Evolutionary conservation across 2,329 filamentous ascomycete species (phyloP).

Genomic region (Chrysosporium keratinophilum): DNA sequence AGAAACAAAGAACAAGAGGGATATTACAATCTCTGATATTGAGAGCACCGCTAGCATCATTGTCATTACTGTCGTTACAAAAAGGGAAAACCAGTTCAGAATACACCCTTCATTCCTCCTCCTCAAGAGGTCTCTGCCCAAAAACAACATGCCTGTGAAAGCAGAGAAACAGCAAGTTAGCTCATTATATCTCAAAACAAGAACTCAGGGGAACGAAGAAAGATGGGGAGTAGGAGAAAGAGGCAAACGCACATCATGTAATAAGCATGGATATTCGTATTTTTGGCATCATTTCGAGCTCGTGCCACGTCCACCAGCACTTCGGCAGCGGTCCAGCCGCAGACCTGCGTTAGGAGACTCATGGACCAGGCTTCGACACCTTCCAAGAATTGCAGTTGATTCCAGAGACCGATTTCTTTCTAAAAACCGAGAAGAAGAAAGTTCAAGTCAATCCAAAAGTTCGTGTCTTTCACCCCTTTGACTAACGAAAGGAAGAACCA

Average conservation of each 20-base stretch:
- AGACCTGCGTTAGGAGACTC: slow-evolving; percentile 13
- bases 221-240: neutral
- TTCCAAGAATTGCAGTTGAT: slow-evolving; percentile 15
- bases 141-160: neutral
- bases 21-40: too few relatives aligned
- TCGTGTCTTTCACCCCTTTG: neutral
- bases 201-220: neutral
- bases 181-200: neutral
- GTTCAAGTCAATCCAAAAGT: neutral
- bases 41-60: neutral
- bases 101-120: neutral
- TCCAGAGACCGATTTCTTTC: neutral
- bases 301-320: neutral
- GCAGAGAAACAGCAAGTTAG: neutral
- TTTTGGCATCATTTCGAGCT: slow-evolving; percentile 1
- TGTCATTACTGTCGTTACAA: neutral
- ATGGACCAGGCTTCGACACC: slow-evolving; percentile 18
- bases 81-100: too few relatives aligned
- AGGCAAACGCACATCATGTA: slow-evolving; percentile 3
- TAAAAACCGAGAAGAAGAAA: neutral
- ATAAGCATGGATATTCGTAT: slow-evolving; percentile 9
- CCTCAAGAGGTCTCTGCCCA: neutral
- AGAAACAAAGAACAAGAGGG: too few relatives aligned
- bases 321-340: slow-evolving; percentile 17
- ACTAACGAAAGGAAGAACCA: too few relatives aligned